Percentiles rank a stretch among this genome's conserved stretches.
These are phyloP conservation scores for Sphaerobolus stellatus DNA, from an alignment of 1,284 basidiomycete species.

Conservation along the genomic window DNA sequence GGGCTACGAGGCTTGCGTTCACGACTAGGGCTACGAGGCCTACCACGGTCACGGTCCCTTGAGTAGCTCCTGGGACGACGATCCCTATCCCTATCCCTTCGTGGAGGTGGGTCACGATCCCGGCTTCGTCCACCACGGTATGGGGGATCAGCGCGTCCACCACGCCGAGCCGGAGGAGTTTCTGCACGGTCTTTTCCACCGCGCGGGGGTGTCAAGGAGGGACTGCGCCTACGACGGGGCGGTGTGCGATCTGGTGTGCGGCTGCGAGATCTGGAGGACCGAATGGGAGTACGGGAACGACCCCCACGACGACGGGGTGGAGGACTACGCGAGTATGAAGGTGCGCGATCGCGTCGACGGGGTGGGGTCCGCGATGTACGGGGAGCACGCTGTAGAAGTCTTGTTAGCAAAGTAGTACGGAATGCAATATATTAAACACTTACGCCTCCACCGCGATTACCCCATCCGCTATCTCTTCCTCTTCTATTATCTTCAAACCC, in stretches of 20 bases:
- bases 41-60: constrained; percentile 26
- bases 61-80: constrained; percentile 36
- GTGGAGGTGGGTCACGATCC: constrained; percentile 58
- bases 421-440: constrained; percentile 28
- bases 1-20: neutral
- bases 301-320: constrained; percentile 7
- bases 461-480: constrained; percentile 40
- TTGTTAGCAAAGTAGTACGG: constrained; percentile 30
- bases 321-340: constrained; percentile 25
- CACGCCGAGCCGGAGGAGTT: no score
- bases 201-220: constrained; percentile 6
- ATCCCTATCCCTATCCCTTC: constrained; percentile 37
- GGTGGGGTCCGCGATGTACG: constrained; percentile 44
- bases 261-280: constrained; percentile 3
- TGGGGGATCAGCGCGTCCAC: constrained; percentile 45
- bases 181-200: constrained; percentile 29
- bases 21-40: neutral
- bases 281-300: constrained; percentile 1
- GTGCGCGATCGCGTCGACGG: constrained; percentile 23
- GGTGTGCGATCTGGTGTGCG: constrained; percentile 22
- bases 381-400: constrained; percentile 40
- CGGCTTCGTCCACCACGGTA: constrained; percentile 36
- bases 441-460: constrained; percentile 45
- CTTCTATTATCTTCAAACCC: constrained; percentile 45
- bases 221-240: constrained; percentile 22